A percentile compares a stretch with the other conserved stretches of the same genome.
Evolutionary conservation across 129 eudicot genomes (phyloP).

Genomic region (Arctium lappa): DNA sequence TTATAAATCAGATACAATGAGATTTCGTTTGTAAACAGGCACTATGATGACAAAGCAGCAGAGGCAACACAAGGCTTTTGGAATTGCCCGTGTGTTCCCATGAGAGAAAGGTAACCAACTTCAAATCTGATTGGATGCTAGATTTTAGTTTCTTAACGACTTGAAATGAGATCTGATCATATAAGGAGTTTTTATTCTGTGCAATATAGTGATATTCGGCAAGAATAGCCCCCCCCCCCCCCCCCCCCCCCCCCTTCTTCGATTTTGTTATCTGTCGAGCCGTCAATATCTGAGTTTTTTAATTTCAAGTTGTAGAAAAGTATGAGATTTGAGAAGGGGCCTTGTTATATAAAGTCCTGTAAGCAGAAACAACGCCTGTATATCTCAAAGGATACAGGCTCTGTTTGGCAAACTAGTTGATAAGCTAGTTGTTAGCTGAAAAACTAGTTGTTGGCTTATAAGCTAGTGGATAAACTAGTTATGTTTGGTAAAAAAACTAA

Average conservation of each 20-base stretch:
- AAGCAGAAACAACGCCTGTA: no score
- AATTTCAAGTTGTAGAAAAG: background rate
- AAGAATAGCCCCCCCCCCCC: no score
- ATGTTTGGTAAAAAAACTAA: no score
- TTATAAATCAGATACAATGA: conserved; percentile 5
- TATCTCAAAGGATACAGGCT: no score
- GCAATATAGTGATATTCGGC: no score
- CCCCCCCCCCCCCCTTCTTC: no score
- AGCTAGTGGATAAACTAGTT: background rate
- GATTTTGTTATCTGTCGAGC: no score
- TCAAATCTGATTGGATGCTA: background rate
- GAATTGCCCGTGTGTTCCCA: conserved; percentile 99
- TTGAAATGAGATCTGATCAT: background rate
- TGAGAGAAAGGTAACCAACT: conserved; percentile 83
- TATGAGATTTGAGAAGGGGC: background rate
- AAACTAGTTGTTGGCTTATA: background rate
- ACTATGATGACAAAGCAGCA: conserved; percentile 85
- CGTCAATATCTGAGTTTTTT: no score
- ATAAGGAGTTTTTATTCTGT: background rate
- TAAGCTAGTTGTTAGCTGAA: background rate
- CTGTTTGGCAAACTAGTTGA: no score
- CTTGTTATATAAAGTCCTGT: background rate
- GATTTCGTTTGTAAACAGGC: conserved; percentile 49
- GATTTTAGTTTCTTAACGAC: background rate
- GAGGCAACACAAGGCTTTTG: conserved; percentile 86